These are phyloP conservation scores for Senna tora DNA, from an alignment of 306 rosid species.

Conservation along the genomic window DNA sequence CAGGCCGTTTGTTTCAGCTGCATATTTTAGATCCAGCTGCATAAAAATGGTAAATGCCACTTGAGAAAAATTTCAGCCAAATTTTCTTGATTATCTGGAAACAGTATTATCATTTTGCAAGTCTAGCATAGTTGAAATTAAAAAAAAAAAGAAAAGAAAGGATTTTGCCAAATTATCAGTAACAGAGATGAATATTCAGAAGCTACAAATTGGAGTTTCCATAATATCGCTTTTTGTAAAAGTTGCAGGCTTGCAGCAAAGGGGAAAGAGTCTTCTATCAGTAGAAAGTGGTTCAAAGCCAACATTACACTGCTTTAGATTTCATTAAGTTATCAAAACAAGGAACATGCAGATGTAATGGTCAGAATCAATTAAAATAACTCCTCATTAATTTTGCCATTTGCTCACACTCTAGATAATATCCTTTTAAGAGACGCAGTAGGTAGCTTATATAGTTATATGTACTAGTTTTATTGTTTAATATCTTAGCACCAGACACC, in stretches of 20 bases:
- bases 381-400: slow-evolving; percentile 11
- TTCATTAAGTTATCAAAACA: slow-evolving; percentile 4
- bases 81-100: slow-evolving; percentile 7
- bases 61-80: slow-evolving; percentile 16
- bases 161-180: slow-evolving; percentile 19
- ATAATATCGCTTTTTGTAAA: background rate
- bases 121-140: background rate
- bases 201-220: slow-evolving; percentile 22
- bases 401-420: slow-evolving; percentile 1
- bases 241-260: background rate
- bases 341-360: slow-evolving; percentile 8
- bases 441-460: background rate
- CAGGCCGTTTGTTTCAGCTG: slow-evolving; percentile 66
- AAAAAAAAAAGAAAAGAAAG: background rate
- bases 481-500: background rate
- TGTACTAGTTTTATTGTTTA: background rate
- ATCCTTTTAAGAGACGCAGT: background rate
- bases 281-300: slow-evolving; percentile 11
- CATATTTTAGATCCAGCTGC: slow-evolving; percentile 83
- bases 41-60: slow-evolving; percentile 36
- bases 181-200: slow-evolving; percentile 17
- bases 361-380: slow-evolving; percentile 4
- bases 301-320: background rate
- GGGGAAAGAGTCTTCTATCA: slow-evolving; percentile 16
- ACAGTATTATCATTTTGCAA: slow-evolving; percentile 16